These are phyloP conservation scores for Maudiozyma turicensis DNA, from an alignment of 805 yeast species.

Conservation along the genomic window DNA sequence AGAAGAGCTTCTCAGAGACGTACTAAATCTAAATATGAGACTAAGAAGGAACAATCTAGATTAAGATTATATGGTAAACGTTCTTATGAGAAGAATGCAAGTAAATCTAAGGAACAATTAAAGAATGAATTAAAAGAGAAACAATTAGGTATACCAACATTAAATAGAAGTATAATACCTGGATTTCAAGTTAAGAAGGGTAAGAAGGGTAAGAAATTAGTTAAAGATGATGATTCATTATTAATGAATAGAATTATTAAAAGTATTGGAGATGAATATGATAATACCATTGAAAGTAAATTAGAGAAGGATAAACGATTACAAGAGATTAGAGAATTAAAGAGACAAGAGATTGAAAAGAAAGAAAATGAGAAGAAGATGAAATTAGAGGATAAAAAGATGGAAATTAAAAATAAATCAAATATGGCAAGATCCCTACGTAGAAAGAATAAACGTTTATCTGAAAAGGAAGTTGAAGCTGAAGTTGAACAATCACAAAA, in stretches of 20 bases:
- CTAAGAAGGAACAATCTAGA: conserved; percentile 58
- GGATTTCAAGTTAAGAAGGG: conserved; percentile 72
- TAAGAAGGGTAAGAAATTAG: conserved; percentile 78
- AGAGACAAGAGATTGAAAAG: conserved; percentile 77
- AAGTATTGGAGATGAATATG: conserved; percentile 74
- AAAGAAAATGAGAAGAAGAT: conserved; percentile 62
- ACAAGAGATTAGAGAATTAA: conserved; percentile 81
- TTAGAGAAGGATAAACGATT: conserved; percentile 81
- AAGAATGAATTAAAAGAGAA: conserved; percentile 51
- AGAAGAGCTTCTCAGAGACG: conserved; percentile 20
- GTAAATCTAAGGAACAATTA: background rate
- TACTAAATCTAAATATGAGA: conserved; percentile 40
- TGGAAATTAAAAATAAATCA: conserved; percentile 65
- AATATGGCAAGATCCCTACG: conserved; percentile 58
- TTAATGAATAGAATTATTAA: conserved; percentile 62
- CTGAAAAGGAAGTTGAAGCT: conserved; percentile 8
- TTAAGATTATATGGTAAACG: conserved; percentile 68
- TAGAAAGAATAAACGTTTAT: conserved; percentile 39
- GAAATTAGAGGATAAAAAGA: conserved; percentile 67
- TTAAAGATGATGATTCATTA: conserved; percentile 56
- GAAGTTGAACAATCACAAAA: conserved; percentile 16
- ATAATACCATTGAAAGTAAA: conserved; percentile 73
- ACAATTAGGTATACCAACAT: conserved; percentile 67
- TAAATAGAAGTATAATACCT: conserved; percentile 78
- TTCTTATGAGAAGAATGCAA: conserved; percentile 36